phyloP scores from a whole-genome alignment of 2,329 filamentous ascomycete genomes.

The Emericellopsis atlantica region DNA sequence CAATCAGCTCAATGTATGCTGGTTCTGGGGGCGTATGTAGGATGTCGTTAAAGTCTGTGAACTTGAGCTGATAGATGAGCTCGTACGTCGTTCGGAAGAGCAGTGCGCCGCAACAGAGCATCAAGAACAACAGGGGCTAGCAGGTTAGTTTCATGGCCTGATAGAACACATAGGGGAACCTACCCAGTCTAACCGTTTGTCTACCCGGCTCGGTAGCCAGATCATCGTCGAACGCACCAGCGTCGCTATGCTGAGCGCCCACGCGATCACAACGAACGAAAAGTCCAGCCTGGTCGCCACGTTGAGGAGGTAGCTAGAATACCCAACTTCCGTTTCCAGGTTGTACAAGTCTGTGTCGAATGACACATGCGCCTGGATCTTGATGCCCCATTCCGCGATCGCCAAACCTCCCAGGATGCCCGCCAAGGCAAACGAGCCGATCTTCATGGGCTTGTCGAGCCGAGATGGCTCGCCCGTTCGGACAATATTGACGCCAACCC shows the following conservation, averaged over 20 bases:
- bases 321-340: not conserved
- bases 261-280: not conserved
- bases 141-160: slow-evolving; percentile 1
- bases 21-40: not conserved
- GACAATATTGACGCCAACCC: slow-evolving; percentile 8
- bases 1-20: slow-evolving; percentile 8
- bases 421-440: slow-evolving; percentile 6
- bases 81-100: slow-evolving; percentile 10
- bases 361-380: slow-evolving; percentile 4
- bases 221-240: not conserved
- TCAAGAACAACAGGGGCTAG: slow-evolving; percentile 9
- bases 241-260: not conserved
- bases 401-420: slow-evolving; percentile 6
- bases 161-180: not conserved
- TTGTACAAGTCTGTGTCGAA: not conserved
- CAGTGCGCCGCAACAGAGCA: slow-evolving; percentile 11
- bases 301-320: not conserved
- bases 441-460: slow-evolving; percentile 6
- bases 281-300: slow-evolving; percentile 1
- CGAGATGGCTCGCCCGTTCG: slow-evolving; percentile 2
- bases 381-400: slow-evolving; percentile 8
- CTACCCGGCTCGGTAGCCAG: not conserved
- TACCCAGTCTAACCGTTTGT: slow-evolving; percentile 1
- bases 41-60: slow-evolving; percentile 3
- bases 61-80: slow-evolving; percentile 7